A percentile compares a stretch with the other conserved stretches of the same genome.
These are phyloP conservation scores for Aspergillus phoenicis DNA, from an alignment of 2,329 filamentous ascomycete species.

Conservation along the genomic window DNA sequence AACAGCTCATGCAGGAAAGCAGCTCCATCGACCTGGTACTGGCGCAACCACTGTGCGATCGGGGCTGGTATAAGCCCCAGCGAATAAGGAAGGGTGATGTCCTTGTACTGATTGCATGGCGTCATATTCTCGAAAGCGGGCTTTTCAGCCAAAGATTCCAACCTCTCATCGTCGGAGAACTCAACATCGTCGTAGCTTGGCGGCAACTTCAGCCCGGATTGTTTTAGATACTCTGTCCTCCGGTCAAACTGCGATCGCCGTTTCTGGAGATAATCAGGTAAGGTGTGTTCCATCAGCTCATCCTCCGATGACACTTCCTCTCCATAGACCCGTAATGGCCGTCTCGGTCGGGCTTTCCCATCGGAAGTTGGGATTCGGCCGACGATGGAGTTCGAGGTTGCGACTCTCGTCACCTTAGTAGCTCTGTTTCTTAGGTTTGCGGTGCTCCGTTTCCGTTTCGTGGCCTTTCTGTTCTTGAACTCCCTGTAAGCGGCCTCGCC, in stretches of 20 bases:
- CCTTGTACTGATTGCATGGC: conserved; percentile 70
- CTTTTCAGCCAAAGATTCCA: conserved; percentile 66
- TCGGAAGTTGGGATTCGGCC: conserved; percentile 37
- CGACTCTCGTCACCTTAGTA: conserved; percentile 49
- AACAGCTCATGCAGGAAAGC: conserved; percentile 86
- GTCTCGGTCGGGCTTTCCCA: conserved; percentile 27
- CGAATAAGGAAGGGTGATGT: conserved; percentile 74
- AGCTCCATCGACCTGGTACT: conserved; percentile 86
- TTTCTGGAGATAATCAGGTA: conserved; percentile 73
- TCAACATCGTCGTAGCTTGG: conserved; percentile 75
- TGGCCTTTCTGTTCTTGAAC: conserved; percentile 63
- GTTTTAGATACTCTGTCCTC: conserved; percentile 60
- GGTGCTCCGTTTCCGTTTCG: conserved; percentile 56
- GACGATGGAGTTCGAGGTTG: conserved; percentile 42
- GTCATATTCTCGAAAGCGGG: conserved; percentile 67
- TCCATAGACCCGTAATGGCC: conserved; percentile 44
- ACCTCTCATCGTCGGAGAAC: conserved; percentile 70
- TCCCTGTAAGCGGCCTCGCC: conserved; percentile 57
- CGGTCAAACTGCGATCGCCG: conserved; percentile 72
- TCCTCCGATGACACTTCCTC: conserved; percentile 55
- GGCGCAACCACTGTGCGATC: conserved; percentile 86
- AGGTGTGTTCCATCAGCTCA: conserved; percentile 57
- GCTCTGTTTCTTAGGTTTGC: conserved; percentile 51
- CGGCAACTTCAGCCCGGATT: conserved; percentile 72
- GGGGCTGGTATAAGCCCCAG: conserved; percentile 81